Base-by-base conservation (phyloP, 768 basidiomycete genomes). In the Amanita pseudoporphyria region DNA sequence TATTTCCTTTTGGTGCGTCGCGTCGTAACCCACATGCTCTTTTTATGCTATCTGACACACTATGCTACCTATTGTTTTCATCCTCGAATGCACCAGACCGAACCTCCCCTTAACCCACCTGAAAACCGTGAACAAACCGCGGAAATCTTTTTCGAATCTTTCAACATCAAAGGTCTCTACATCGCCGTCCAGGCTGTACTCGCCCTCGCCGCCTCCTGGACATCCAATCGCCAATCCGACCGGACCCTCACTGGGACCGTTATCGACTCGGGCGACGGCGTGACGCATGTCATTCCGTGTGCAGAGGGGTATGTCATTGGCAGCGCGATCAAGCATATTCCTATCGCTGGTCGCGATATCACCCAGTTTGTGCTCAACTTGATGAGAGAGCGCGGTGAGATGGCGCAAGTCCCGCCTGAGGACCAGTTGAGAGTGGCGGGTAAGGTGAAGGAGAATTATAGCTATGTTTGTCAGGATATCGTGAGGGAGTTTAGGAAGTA, bases 231-330 rank as follows among this genome's bases (percentile, higher is more conserved):
- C 53, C 89, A 89, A 54, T 79, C 79, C 18, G 91, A 95, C 66
- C 83, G 93, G 54, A 93, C 90, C 1, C 78, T 95, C 49, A 97
- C 93, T 0, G 96, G 96, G 45, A 97, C 96, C 0, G 96, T 98
- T 60, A 92, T 98, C 62, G 96, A 98, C 67, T 97, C 95, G 30
- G 96, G 96, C 51, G 96, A 99, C 63, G 96, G 96, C 73, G 96
- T 99, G 36, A 98, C 96, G 3, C 96, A 98, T 68, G 95, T 98
- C 52, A 98, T 98, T 61, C 86, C 87, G 48, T 83, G 79, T 49
- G 95, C 95, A 21, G 96, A 98, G 61, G 96, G 96, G 39, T 99
- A 98, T 64, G 96, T 99, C 57, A 97, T 99, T 60, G 96, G 96
- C 19, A 94, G 90, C 58, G 89, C 94, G 1, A 97, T 99, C 77